A percentile compares a stretch with the other conserved stretches of the same genome.
These are phyloP conservation scores for Calonectria hawksworthii DNA, from an alignment of 2,329 filamentous ascomycete genomes.

Conservation along the genomic window DNA sequence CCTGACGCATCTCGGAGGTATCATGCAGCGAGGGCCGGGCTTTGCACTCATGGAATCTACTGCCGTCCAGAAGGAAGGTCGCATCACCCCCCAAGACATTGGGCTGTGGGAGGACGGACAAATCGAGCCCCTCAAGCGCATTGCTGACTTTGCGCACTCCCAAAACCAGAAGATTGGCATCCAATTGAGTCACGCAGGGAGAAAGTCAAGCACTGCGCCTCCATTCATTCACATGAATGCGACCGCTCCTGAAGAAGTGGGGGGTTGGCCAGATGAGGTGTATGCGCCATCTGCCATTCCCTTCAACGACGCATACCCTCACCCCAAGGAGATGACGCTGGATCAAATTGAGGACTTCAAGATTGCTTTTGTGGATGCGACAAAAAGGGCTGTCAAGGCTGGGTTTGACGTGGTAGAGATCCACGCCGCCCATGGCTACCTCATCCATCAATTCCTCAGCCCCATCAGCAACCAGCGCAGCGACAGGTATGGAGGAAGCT, in stretches of 20 bases:
- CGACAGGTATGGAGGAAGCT: slow-evolving; percentile 76
- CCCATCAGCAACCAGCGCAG: slow-evolving; percentile 77
- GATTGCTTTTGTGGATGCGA: slow-evolving; percentile 67
- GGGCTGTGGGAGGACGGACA: slow-evolving; percentile 14
- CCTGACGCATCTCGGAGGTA: slow-evolving; percentile 16
- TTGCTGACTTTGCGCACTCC: slow-evolving; percentile 72
- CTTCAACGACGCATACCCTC: slow-evolving; percentile 71
- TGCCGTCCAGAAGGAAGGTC: slow-evolving; percentile 9
- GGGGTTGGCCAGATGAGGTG: slow-evolving; percentile 67
- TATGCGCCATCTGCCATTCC: slow-evolving; percentile 50
- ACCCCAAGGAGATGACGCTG: slow-evolving; percentile 74
- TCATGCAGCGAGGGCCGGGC: slow-evolving; percentile 8
- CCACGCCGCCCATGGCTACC: slow-evolving; percentile 86
- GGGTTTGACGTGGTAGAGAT: slow-evolving; percentile 80
- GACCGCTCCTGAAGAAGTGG: slow-evolving; percentile 60
- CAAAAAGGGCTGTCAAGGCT: slow-evolving; percentile 70
- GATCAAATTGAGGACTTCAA: slow-evolving; percentile 76
- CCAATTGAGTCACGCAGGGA: slow-evolving; percentile 82
- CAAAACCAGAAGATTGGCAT: slow-evolving; percentile 77
- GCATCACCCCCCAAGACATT: slow-evolving; percentile 16
- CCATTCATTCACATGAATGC: slow-evolving; percentile 63
- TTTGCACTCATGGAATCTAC: slow-evolving; percentile 15
- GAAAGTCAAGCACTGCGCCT: slow-evolving; percentile 69
- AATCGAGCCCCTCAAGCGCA: slow-evolving; percentile 63
- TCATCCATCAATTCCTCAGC: slow-evolving; percentile 78